Evolutionary conservation across 495 filamentous ascomycete species (phyloP).

Genomic region (Penicillium lividum): DNA sequence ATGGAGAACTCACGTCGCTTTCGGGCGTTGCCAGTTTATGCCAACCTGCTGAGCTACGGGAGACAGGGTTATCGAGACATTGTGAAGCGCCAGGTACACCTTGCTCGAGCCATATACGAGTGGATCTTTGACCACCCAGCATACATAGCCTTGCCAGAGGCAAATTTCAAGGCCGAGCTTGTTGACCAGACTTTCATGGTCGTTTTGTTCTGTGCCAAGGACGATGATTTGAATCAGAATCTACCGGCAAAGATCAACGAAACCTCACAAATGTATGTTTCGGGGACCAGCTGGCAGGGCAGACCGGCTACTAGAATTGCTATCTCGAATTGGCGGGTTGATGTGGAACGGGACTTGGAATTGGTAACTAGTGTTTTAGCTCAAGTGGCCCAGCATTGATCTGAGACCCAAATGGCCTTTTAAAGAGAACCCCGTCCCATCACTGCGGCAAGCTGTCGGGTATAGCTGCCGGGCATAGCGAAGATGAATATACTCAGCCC

Average conservation of each 20-base stretch:
- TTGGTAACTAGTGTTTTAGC: conserved; percentile 40
- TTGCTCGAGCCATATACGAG: conserved; percentile 66
- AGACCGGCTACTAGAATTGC: conserved; percentile 74
- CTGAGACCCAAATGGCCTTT: neutral
- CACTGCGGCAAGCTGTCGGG: too few species aligned
- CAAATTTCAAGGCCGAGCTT: conserved; percentile 32
- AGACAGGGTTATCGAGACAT: conserved; percentile 67
- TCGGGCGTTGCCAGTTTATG: conserved; percentile 84
- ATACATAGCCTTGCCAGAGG: conserved; percentile 67
- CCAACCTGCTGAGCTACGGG: conserved; percentile 76
- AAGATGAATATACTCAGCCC: too few species aligned
- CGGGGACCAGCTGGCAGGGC: conserved; percentile 75
- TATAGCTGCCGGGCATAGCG: too few species aligned
- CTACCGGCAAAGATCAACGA: conserved; percentile 73
- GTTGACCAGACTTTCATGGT: conserved; percentile 66
- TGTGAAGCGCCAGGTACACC: conserved; percentile 66
- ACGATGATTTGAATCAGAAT: conserved; percentile 62
- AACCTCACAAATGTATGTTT: conserved; percentile 76
- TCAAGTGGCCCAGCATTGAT: conserved; percentile 22
- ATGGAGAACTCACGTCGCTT: conserved; percentile 92
- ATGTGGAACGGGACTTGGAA: conserved; percentile 38
- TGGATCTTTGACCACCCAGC: conserved; percentile 57
- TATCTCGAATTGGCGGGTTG: conserved; percentile 75
- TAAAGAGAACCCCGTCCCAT: neutral
- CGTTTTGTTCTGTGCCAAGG: conserved; percentile 77